Evolutionary conservation across 2,329 filamentous ascomycete genomes (phyloP).

Genomic region (Aspergillus versicolor): DNA sequence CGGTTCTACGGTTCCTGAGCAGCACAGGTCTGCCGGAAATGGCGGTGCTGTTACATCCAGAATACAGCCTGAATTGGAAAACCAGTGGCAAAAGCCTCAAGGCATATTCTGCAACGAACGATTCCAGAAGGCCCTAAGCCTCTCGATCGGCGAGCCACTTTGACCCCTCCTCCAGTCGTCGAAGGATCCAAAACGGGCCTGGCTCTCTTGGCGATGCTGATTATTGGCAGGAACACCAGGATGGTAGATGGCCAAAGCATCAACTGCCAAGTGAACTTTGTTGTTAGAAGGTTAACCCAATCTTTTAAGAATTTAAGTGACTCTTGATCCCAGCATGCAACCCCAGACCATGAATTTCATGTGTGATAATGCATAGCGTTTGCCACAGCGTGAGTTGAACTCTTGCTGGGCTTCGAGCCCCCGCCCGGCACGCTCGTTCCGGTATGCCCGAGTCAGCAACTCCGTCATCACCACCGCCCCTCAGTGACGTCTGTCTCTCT

Average conservation of each 20-base stretch:
- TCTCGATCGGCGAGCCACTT: constrained; percentile 18
- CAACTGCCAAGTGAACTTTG: not conserved
- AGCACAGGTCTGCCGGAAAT: not conserved
- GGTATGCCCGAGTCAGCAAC: not conserved
- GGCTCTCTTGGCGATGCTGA: constrained; percentile 5
- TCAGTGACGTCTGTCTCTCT: not conserved
- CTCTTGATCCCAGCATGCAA: too few species aligned
- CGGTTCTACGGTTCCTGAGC: constrained; percentile 7
- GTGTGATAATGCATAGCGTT: not conserved
- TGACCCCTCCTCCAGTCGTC: constrained; percentile 11
- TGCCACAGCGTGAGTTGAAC: not conserved
- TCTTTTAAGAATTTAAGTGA: too few species aligned
- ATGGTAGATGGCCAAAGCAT: constrained; percentile 7
- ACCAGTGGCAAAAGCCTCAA: not conserved
- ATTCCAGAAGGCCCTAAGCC: constrained; percentile 33
- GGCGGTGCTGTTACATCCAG: not conserved
- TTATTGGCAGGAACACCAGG: constrained; percentile 3
- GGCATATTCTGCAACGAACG: constrained; percentile 30
- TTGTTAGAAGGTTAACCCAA: not conserved
- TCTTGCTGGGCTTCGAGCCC: not conserved
- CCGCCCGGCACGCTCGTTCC: constrained; percentile 3
- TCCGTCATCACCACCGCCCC: not conserved
- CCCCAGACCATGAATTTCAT: too few species aligned
- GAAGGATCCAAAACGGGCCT: constrained; percentile 6
- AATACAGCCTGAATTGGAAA: not conserved